These are phyloP conservation scores for Claviceps sorghi DNA, from an alignment of 2,329 filamentous ascomycete genomes.

Conservation along the genomic window DNA sequence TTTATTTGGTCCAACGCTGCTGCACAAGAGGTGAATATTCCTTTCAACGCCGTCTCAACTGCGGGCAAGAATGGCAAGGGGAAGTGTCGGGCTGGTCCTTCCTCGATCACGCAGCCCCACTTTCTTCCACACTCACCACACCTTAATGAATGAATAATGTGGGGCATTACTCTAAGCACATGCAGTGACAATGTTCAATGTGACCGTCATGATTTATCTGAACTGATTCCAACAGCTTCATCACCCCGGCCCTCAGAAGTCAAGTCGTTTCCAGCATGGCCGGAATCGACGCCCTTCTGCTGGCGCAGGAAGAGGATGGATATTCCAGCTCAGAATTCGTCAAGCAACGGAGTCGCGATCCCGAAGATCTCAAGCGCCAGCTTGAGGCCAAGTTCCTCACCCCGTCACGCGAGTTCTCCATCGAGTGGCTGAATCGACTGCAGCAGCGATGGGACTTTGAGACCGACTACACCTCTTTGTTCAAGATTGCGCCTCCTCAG, in stretches of 20 bases:
- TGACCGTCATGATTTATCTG: conserved; percentile 1
- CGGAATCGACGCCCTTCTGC: conserved; percentile 22
- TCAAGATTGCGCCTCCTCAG: conserved; percentile 77
- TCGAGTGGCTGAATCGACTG: conserved; percentile 73
- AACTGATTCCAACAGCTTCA: not conserved
- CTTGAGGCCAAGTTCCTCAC: conserved; percentile 67
- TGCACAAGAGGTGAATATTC: not conserved
- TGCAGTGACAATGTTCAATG: not conserved
- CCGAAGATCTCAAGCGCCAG: conserved; percentile 49
- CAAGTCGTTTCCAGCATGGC: conserved; percentile 12
- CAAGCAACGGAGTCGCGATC: conserved; percentile 23
- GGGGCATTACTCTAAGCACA: not conserved
- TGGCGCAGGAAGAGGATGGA: conserved; percentile 12
- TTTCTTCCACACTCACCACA: not conserved
- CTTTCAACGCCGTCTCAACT: not conserved
- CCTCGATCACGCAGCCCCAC: not conserved
- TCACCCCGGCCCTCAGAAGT: not conserved
- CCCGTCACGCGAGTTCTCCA: conserved; percentile 65
- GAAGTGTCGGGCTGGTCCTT: not conserved
- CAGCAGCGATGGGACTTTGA: conserved; percentile 82
- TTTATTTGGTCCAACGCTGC: not conserved
- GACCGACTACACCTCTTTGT: conserved; percentile 68
- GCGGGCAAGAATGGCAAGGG: not conserved
- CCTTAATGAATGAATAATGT: not conserved
- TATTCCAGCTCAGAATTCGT: not conserved